These are phyloP conservation scores for Datisca glomerata DNA, from an alignment of 306 rosid species.

Conservation along the genomic window DNA sequence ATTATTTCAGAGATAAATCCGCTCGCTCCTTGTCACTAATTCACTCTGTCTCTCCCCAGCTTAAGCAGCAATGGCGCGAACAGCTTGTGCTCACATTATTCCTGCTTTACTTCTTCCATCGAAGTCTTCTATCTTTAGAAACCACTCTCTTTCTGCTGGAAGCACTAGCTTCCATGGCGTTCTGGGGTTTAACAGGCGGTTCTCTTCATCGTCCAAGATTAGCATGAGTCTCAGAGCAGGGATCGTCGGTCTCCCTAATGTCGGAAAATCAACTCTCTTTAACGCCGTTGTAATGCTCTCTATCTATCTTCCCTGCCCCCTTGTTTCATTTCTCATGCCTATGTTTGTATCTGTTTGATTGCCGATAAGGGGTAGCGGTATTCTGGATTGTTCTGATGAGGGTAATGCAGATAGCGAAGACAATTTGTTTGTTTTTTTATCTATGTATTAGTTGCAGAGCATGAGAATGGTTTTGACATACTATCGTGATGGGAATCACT, in stretches of 20 bases:
- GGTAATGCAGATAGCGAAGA: too few species aligned
- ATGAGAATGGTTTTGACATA: too few species aligned
- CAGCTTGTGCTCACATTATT: conserved; percentile 30
- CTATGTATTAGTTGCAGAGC: too few species aligned
- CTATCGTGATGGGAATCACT: too few species aligned
- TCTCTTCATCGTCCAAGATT: conserved; percentile 51
- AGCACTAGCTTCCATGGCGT: conserved; percentile 18
- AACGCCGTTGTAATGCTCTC: conserved; percentile 64
- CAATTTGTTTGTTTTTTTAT: too few species aligned
- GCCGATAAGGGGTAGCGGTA: too few species aligned
- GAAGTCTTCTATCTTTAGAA: conserved; percentile 35
- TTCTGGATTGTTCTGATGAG: too few species aligned
- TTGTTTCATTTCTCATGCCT: too few species aligned
- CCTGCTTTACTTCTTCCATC: conserved; percentile 46
- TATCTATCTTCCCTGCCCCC: neutral
- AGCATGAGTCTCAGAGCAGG: conserved; percentile 96
- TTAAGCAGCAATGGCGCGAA: conserved; percentile 40
- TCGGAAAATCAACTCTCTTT: conserved; percentile 94
- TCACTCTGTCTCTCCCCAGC: too few species aligned
- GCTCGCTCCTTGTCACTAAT: too few species aligned
- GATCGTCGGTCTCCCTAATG: conserved; percentile 95
- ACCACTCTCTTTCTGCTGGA: conserved; percentile 22
- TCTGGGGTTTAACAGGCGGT: conserved; percentile 32
- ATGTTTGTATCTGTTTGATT: too few species aligned
- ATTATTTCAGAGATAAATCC: too few species aligned